phyloP scores from a whole-genome alignment of 805 yeast genomes.

The Wickerhamiella siamensis region DNA sequence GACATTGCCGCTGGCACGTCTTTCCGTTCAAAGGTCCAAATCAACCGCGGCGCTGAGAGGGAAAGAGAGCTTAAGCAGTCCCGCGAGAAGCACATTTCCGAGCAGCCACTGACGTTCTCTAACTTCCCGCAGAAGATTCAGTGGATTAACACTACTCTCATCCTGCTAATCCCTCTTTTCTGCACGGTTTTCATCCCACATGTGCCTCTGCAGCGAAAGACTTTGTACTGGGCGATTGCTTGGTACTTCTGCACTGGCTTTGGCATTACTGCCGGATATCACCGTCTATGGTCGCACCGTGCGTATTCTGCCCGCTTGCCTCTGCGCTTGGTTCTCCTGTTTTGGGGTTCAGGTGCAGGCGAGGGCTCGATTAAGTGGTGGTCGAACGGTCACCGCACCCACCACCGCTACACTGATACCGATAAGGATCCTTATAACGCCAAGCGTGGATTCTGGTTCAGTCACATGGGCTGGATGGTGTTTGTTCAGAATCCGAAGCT shows the following conservation, averaged over 20 bases:
- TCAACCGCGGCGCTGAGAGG: constrained; percentile 18
- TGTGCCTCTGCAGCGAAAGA: constrained; percentile 34
- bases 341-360: constrained; percentile 58
- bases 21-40: constrained; percentile 17
- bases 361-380: constrained; percentile 66
- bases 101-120: constrained; percentile 57
- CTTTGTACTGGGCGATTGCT: constrained; percentile 38
- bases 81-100: constrained; percentile 40
- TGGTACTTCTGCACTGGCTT: constrained; percentile 49
- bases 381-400: constrained; percentile 77
- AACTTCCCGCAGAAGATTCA: constrained; percentile 63
- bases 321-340: constrained; percentile 37
- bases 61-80: constrained; percentile 9
- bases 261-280: constrained; percentile 76
- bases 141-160: constrained; percentile 53
- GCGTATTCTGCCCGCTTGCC: constrained; percentile 35
- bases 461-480: constrained; percentile 83
- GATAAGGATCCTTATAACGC: constrained; percentile 80
- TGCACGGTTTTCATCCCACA: constrained; percentile 32
- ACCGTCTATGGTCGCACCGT: constrained; percentile 58
- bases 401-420: constrained; percentile 78
- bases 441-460: constrained; percentile 63
- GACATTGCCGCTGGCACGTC: constrained; percentile 25
- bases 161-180: constrained; percentile 39
- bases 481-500: constrained; percentile 50